Evolutionary conservation across 179 eudicot genomes (phyloP), one percentile per base, ranked within the genome.

Genomic region (Beta macrorhiza): DNA sequence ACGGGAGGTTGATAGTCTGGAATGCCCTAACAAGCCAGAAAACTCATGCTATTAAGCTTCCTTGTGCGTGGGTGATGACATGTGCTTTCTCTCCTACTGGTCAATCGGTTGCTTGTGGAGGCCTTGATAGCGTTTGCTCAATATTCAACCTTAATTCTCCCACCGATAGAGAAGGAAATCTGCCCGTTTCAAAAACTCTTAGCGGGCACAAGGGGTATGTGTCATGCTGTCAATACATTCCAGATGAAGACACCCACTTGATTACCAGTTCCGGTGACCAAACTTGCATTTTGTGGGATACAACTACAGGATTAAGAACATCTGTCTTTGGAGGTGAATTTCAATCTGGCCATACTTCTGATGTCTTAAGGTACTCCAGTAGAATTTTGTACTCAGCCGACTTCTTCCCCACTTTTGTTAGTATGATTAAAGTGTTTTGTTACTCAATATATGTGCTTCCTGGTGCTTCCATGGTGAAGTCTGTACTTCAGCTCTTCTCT

Each of bases 41-140:
- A 85, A 95, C 92, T 76, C 98, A 95, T 87, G 91, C 95, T 77
- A 95, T 95, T 77, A 95, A 93, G 88, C 90, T 95, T 72, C 99
- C 98, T 72, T 95, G 99, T 89, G 93, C 99, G 8, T 95, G 99
- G 99, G 99, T 95, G 81, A 95, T 89, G 99, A 90, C 99, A 14
- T 95, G 97, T 84, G 97, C 99, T 16, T 95, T 95, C 88, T 95
- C 99, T 70, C 98, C 98, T 25, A 87, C 80, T 81, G 98, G 98
- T 52, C 94, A 93, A 65, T 90, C 97, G 52, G 98, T 95, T 85
- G 98, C 98, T 13, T 92, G 97, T 90, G 99, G 98, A 67, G 99
- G 99, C 67, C 95, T 95, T 78, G 98, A 95, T 79, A 95, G 98
- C 57, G 90, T 85, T 9, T 95, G 99, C 86, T 91, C 98, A 59